Percentiles rank a stretch among this genome's conserved stretches.
phyloP scores from a whole-genome alignment of 139 green algal genomes.

The Chlorokybus atmophyticus region DNA sequence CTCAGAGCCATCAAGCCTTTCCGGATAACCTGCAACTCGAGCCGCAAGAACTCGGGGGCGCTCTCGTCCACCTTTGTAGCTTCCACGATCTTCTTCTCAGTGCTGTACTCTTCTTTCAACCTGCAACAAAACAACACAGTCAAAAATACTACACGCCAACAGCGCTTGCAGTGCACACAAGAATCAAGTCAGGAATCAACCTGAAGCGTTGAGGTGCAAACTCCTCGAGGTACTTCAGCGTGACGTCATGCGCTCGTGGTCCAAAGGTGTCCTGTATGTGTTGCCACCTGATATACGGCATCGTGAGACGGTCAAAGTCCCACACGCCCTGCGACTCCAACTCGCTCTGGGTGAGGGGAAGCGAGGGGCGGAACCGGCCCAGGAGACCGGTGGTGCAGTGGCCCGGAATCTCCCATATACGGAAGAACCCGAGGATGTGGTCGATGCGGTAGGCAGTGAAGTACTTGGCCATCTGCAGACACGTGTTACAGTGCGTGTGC shows the following conservation, averaged over 20 bases:
- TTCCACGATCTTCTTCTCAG: constrained; percentile 37
- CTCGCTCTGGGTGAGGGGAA: constrained; percentile 56
- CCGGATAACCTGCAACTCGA: constrained; percentile 34
- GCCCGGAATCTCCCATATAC: constrained; percentile 85
- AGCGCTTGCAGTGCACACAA: no score
- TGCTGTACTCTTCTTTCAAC: constrained; percentile 40
- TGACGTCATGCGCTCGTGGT: constrained; percentile 15
- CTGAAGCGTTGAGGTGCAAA: no score
- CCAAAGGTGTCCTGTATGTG: constrained; percentile 27
- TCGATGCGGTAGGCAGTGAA: constrained; percentile 92
- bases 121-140: no score
- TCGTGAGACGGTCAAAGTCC: constrained; percentile 59
- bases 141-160: no score
- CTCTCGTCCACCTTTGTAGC: constrained; percentile 30
- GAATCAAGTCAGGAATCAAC: no score
- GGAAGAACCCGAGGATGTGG: constrained; percentile 96
- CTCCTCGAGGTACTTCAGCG: constrained; percentile 31
- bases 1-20: constrained; percentile 59
- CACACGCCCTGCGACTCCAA: constrained; percentile 73
- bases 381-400: constrained; percentile 39
- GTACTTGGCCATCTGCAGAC: constrained; percentile 72
- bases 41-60: constrained; percentile 46
- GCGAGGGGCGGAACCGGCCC: constrained; percentile 70
- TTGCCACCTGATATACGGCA: constrained; percentile 36
- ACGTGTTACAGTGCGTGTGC: no score